A percentile compares a stretch with the other conserved stretches of the same genome.
Conservation (phyloP, 108 stramenopile genomes). For the Cylindrotheca fusiformis region DNA sequence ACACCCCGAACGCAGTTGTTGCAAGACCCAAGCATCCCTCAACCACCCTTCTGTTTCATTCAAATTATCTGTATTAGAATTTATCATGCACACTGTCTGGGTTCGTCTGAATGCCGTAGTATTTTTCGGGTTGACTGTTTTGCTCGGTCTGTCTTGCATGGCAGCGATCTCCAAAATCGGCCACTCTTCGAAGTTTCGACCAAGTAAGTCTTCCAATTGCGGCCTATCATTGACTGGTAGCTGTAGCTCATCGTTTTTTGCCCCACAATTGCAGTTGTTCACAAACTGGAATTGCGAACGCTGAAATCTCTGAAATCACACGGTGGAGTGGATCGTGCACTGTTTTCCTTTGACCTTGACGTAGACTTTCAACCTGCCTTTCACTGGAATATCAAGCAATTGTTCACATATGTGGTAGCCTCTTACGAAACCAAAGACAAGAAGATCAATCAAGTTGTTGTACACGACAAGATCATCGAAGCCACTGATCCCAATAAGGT, state of each 20-base stretch:
- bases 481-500: conserved; percentile 62
- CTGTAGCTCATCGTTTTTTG: background rate
- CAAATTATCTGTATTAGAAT: no score
- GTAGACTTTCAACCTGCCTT: conserved; percentile 95
- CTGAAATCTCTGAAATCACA: conserved; percentile 85
- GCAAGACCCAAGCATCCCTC: no score
- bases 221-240: background rate
- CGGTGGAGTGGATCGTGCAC: conserved; percentile 91
- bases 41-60: no score
- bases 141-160: conserved; percentile 86
- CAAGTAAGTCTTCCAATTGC: conserved; percentile 43
- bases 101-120: conserved; percentile 97
- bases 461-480: conserved; percentile 97
- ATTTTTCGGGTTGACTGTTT: conserved; percentile 96
- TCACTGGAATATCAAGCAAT: conserved; percentile 98
- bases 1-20: no score
- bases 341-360: conserved; percentile 90
- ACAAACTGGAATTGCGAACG: conserved; percentile 66
- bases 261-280: conserved; percentile 39
- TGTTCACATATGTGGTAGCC: conserved; percentile 93
- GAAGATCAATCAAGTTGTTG: conserved; percentile 86
- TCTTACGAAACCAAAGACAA: conserved; percentile 82
- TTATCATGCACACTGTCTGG: conserved; percentile 94
- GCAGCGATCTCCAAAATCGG: conserved; percentile 82
- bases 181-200: conserved; percentile 54